A percentile compares a stretch with the other conserved stretches of the same genome.
Conservation (phyloP, 139 green algal genomes). For the Asterochloris erici region DNA sequence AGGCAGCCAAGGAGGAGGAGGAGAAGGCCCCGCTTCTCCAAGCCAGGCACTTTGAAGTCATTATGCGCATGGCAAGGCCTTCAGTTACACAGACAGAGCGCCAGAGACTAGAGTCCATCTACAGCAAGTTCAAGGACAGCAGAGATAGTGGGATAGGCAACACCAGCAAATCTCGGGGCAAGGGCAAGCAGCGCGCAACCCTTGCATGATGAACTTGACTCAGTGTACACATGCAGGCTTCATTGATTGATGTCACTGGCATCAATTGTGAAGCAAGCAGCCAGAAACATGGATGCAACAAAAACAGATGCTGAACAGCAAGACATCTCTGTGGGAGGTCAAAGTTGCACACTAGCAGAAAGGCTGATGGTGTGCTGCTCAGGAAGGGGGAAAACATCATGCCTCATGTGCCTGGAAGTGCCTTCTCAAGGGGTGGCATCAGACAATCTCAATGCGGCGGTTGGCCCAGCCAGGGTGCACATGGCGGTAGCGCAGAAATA, state of each 20-base stretch:
- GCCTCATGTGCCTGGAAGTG: too few species aligned
- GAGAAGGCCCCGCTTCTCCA: constrained; percentile 20
- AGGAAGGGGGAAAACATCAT: too few species aligned
- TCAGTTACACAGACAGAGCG: constrained; percentile 57
- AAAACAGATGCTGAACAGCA: too few species aligned
- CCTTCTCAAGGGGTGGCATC: background rate
- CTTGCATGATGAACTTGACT: constrained; percentile 30
- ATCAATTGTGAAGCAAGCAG: too few species aligned
- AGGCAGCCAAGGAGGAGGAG: background rate
- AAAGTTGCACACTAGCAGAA: background rate
- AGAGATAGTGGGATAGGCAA: constrained; percentile 34
- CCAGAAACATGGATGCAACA: too few species aligned
- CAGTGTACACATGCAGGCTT: background rate
- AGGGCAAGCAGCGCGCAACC: constrained; percentile 47
- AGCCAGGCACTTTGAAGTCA: constrained; percentile 48
- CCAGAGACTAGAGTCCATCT: constrained; percentile 52
- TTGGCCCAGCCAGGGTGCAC: constrained; percentile 10
- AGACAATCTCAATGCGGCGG: constrained; percentile 7
- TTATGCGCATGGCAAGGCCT: constrained; percentile 43
- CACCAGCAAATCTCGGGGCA: constrained; percentile 22
- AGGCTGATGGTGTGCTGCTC: background rate
- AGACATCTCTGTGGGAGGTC: background rate
- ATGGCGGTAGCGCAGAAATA: constrained; percentile 5
- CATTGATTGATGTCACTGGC: too few species aligned
- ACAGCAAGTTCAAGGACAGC: constrained; percentile 48